phyloP scores from a whole-genome alignment of 2,329 filamentous ascomycete genomes.

The Clarireedia monteithiana region DNA sequence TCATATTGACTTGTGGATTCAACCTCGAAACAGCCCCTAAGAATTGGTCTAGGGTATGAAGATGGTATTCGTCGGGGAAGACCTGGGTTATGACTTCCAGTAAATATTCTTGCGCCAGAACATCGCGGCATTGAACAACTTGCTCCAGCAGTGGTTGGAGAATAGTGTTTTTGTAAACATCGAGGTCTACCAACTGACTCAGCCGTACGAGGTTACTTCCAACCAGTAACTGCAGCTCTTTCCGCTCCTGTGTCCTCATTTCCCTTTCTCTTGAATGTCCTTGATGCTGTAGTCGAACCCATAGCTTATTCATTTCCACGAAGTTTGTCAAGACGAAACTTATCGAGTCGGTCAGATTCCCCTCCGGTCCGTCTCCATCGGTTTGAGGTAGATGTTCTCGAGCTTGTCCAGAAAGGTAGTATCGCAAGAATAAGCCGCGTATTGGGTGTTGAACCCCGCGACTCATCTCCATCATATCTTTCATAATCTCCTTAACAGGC shows the following conservation, averaged over 20 bases:
- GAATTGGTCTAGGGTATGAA: slow-evolving; percentile 93
- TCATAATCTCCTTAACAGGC: slow-evolving; percentile 99
- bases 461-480: slow-evolving; percentile 99
- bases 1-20: slow-evolving; percentile 95
- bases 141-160: slow-evolving; percentile 86
- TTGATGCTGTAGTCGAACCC: slow-evolving; percentile 95
- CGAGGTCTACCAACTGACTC: slow-evolving; percentile 91
- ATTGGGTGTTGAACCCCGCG: slow-evolving; percentile 95
- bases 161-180: slow-evolving; percentile 87
- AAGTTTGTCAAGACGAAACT: slow-evolving; percentile 98
- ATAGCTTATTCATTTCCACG: slow-evolving; percentile 99
- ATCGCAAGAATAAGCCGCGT: slow-evolving; percentile 87
- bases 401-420: slow-evolving; percentile 93
- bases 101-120: slow-evolving; percentile 93
- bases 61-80: slow-evolving; percentile 96
- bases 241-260: slow-evolving; percentile 85
- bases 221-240: slow-evolving; percentile 90
- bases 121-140: slow-evolving; percentile 95
- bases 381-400: slow-evolving; percentile 79
- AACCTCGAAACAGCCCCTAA: slow-evolving; percentile 86
- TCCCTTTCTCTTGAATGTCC: slow-evolving; percentile 93
- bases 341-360: slow-evolving; percentile 94
- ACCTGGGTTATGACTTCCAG: slow-evolving; percentile 98
- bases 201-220: slow-evolving; percentile 93
- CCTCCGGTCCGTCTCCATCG: slow-evolving; percentile 82